phyloP scores from a whole-genome alignment of 495 filamentous ascomycete species.

The Neurospora sp. region DNA sequence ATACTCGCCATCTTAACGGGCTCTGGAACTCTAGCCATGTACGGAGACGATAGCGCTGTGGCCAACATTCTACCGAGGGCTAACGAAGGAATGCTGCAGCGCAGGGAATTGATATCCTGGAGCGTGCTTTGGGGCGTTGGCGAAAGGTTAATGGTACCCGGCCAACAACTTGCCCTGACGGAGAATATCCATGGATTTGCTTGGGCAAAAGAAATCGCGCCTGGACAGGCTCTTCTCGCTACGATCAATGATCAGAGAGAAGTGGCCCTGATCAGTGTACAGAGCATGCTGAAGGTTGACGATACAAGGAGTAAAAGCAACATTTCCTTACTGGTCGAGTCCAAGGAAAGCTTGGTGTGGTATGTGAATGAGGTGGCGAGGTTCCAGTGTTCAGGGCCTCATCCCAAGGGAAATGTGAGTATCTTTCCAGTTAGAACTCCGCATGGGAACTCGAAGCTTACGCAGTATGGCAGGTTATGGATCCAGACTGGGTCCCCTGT shows the following conservation, averaged over 20 bases:
- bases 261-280: constrained; percentile 32
- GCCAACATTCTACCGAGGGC: constrained; percentile 14
- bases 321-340: neutral
- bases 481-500: constrained; percentile 29
- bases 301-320: constrained; percentile 4
- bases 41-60: constrained; percentile 29
- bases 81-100: constrained; percentile 20
- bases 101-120: constrained; percentile 21
- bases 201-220: constrained; percentile 32
- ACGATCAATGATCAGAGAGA: constrained; percentile 34
- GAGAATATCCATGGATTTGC: constrained; percentile 35
- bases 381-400: constrained; percentile 34
- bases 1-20: constrained; percentile 32
- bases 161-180: constrained; percentile 18
- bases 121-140: constrained; percentile 36
- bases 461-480: constrained; percentile 9
- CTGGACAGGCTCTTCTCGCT: constrained; percentile 27
- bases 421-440: neutral
- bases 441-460: neutral
- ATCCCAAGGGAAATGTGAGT: constrained; percentile 25
- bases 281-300: constrained; percentile 13
- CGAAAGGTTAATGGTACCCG: constrained; percentile 35
- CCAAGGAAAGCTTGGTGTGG: constrained; percentile 25
- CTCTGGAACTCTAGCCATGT: constrained; percentile 30
- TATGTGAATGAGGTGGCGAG: constrained; percentile 30